Conservation (phyloP, 129 eudicot species). For the Flaveria ramosissima region DNA sequence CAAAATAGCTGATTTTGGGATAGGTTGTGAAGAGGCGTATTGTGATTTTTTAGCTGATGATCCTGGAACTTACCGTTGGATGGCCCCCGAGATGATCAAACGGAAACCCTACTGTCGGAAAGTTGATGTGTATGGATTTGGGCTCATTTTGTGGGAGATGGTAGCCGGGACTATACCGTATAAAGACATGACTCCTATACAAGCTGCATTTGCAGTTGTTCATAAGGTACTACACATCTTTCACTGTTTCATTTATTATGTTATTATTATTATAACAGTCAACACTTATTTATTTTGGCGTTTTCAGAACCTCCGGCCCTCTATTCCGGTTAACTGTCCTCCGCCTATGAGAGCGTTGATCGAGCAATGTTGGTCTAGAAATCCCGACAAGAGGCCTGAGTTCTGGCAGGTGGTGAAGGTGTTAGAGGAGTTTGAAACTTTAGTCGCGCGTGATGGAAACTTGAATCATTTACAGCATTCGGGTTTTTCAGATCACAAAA, state of each 20-base stretch:
- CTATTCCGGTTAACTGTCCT: conserved; percentile 64
- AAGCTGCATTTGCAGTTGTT: conserved; percentile 95
- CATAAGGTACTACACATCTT: conserved; percentile 57
- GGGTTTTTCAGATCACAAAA: conserved; percentile 67
- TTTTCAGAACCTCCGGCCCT: conserved; percentile 77
- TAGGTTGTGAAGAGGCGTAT: conserved; percentile 73
- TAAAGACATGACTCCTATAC: conserved; percentile 84
- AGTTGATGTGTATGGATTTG: conserved; percentile 94
- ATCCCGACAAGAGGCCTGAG: conserved; percentile 89
- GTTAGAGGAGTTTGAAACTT: conserved; percentile 73
- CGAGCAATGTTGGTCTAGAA: conserved; percentile 82
- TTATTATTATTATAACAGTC: too few species aligned
- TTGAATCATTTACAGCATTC: conserved; percentile 54
- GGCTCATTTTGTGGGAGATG: conserved; percentile 93
- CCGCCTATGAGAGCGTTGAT: conserved; percentile 75
- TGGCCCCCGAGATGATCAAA: conserved; percentile 98
- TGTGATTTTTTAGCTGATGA: conserved; percentile 82
- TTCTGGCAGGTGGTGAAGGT: conserved; percentile 87
- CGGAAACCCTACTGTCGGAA: conserved; percentile 69
- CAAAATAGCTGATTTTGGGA: conserved; percentile 95
- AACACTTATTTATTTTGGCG: background rate
- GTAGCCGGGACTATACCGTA: conserved; percentile 89
- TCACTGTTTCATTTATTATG: too few species aligned
- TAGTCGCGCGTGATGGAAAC: conserved; percentile 67
- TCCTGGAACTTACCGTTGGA: conserved; percentile 96